phyloP scores from a whole-genome alignment of 169 alveolate genomes.

The Babesia gibsoni region DNA sequence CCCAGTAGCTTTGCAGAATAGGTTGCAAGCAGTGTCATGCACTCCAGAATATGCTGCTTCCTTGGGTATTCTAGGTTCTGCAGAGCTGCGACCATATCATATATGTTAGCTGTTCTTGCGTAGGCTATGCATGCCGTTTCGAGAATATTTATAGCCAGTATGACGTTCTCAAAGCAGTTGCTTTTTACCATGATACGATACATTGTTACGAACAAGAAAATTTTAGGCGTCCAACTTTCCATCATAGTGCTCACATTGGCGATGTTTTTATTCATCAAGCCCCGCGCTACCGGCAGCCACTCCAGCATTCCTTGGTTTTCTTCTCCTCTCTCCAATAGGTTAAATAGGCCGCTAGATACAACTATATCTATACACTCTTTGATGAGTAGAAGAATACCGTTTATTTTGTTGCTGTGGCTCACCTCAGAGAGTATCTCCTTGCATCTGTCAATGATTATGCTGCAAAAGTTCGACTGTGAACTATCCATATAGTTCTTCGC shows the following conservation, averaged over 20 bases:
- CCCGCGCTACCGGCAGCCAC: background rate
- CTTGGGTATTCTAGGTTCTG: background rate
- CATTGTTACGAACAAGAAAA: background rate
- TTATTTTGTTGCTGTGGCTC: constrained; percentile 12
- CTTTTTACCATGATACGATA: background rate
- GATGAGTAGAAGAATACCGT: constrained; percentile 17
- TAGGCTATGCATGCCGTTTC: constrained; percentile 7
- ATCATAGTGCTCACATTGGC: background rate
- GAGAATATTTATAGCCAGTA: background rate
- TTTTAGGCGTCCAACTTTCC: background rate
- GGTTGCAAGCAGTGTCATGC: background rate
- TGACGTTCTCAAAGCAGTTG: constrained; percentile 27
- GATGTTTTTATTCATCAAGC: background rate
- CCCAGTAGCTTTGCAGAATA: background rate
- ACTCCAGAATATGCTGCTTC: background rate
- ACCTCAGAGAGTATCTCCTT: background rate
- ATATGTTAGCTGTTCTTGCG: background rate
- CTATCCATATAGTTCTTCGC: constrained; percentile 19
- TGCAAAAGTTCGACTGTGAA: background rate
- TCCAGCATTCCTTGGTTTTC: background rate
- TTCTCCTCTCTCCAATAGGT: background rate
- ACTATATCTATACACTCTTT: constrained; percentile 17
- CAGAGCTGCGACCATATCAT: background rate
- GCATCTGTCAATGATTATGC: constrained; percentile 1
- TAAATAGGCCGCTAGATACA: constrained; percentile 4